Base-by-base conservation (phyloP, 306 rosid genomes). In the Quercus robur region DNA sequence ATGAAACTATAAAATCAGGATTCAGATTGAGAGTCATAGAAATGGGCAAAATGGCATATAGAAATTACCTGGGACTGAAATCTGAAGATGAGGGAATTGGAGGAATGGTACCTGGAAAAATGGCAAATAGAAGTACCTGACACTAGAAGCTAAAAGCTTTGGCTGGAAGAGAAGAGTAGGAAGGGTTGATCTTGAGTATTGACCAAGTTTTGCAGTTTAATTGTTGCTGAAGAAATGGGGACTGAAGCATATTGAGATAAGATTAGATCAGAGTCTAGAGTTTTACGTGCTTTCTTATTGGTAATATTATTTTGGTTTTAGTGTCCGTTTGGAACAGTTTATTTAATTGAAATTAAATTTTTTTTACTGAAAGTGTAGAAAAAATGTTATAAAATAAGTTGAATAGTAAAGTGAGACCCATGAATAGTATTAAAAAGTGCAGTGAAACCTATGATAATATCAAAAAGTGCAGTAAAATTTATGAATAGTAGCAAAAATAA, bases 1-100 rank as follows among this genome's bases (percentile, higher is more conserved):
- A 31, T 87, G 85, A 78, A 75, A 68, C 78, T 80, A 75, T 35
- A 85, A 23, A 85, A 78, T 46, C 54, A 81, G 67, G 61, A 85
- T 74, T 38, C 82, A 75, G 51, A 79, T 18, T 23, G 85, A 44
- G 55, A 82, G 54, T 61, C 74, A 26, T 12, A 14, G 6, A 62
- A 66, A 33, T 3, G 51, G 25, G 72, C 49, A 67, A 67, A 67
- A 31, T 33, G 15, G 7, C 49, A 33, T 33, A 23, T 9, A 28
- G 41, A 15, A 23, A 9, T 11, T 64, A 30, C 70, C 23, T 64
- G 72, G 10, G 51, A 67, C 14, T 55, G 35, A 10, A 73, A 73
- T 49, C 49, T 73, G 77, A 73, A 49, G 17, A 49, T 10, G 13
- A 10, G 54, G 54, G 71, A 35, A 83, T 57, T 56, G 79, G 78